phyloP scores from a whole-genome alignment of 352 stramenopile genomes.

The Phytophthora meadii region DNA sequence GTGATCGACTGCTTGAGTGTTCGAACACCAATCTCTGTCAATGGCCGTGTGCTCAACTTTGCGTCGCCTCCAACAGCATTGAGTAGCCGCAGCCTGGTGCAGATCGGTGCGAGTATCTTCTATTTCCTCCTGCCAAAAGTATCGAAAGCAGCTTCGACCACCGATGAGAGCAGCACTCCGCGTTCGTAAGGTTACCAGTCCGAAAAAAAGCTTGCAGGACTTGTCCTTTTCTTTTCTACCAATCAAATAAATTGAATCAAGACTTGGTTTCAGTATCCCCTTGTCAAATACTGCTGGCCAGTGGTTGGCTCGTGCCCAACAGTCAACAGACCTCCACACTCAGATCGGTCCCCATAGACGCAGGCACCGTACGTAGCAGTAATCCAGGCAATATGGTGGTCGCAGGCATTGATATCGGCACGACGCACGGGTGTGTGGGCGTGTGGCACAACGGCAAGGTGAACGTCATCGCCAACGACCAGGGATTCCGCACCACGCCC shows the following conservation, averaged over 20 bases:
- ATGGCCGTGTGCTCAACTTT: conserved; percentile 61
- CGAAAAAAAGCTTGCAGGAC: conserved; percentile 11
- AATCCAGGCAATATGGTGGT: conserved; percentile 72
- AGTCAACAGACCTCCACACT: conserved; percentile 19
- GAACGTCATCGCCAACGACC: conserved; percentile 97
- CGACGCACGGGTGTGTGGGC: conserved; percentile 97
- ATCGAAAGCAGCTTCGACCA: conserved; percentile 8
- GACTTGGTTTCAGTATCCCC: conserved; percentile 10
- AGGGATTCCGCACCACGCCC: conserved; percentile 98
- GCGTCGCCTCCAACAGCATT: conserved; percentile 55
- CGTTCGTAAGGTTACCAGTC: neutral
- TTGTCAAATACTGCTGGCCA: conserved; percentile 25
- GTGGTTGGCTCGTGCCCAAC: conserved; percentile 30
- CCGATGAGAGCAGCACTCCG: neutral
- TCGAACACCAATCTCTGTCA: conserved; percentile 64
- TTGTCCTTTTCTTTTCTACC: conserved; percentile 17
- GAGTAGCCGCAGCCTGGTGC: conserved; percentile 60
- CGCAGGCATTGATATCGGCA: conserved; percentile 96
- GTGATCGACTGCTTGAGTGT: conserved; percentile 76
- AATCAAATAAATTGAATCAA: conserved; percentile 10
- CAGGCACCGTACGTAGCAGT: conserved; percentile 16
- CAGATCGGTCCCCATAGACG: conserved; percentile 25
- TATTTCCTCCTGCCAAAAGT: conserved; percentile 79
- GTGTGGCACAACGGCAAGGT: conserved; percentile 98
- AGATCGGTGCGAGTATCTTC: conserved; percentile 72